Evolutionary conservation across 2,329 filamentous ascomycete species (phyloP).

Genomic region (Claviceps paspali): DNA sequence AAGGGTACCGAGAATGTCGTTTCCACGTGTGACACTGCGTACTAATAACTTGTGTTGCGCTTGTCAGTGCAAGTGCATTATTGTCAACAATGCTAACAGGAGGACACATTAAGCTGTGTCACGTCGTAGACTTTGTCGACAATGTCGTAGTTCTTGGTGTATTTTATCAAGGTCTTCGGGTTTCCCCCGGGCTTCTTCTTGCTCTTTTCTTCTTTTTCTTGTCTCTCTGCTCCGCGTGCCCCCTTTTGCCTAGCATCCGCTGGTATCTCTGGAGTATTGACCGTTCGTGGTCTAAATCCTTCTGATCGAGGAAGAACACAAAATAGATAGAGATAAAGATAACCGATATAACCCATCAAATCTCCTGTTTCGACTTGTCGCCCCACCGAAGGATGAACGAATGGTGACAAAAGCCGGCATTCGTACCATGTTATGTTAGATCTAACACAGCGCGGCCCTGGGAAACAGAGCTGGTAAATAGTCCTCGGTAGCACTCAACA

Average conservation of each 20-base stretch:
- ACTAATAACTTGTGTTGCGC: background rate
- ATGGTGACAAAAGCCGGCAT: background rate
- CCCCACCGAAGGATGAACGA: background rate
- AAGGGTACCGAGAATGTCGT: constrained; percentile 1
- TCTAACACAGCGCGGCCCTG: background rate
- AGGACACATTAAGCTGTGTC: background rate
- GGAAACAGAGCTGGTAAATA: background rate
- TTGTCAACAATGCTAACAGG: background rate
- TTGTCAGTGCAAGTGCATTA: background rate
- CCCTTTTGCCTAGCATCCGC: no score
- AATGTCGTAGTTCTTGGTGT: background rate
- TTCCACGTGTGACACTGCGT: constrained; percentile 2
- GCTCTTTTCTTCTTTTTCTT: background rate
- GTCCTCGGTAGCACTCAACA: background rate
- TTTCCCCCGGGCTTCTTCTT: no score
- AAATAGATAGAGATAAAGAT: background rate
- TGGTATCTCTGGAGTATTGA: no score
- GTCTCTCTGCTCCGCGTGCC: no score
- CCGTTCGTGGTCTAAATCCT: no score
- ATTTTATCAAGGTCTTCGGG: no score
- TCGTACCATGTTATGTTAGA: background rate
- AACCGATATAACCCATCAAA: no score
- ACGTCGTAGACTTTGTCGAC: background rate
- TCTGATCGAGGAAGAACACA: background rate
- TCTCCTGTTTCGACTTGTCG: background rate